A percentile compares a stretch with the other conserved stretches of the same genome.
Evolutionary conservation across 768 basidiomycete genomes (phyloP).

Genomic region (Tephrocybe sp.): DNA sequence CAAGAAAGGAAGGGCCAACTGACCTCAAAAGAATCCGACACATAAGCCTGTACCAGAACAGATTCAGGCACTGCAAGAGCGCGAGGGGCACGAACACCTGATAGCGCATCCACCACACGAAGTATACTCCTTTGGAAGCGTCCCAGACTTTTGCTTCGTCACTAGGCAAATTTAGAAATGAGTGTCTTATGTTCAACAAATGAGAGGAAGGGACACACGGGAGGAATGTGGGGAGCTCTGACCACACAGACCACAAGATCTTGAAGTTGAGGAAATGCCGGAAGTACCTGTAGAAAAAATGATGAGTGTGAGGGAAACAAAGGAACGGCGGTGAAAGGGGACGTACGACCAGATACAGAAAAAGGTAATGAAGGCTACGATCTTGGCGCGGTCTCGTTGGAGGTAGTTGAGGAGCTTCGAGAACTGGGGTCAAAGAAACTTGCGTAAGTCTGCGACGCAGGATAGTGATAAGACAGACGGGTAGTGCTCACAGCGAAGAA

Average conservation of each 20-base stretch:
- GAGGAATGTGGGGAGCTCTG: constrained; percentile 61
- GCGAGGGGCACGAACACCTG: constrained; percentile 78
- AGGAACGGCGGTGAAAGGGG: neutral
- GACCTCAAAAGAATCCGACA: constrained; percentile 74
- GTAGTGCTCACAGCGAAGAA: constrained; percentile 70
- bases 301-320: neutral
- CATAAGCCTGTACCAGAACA: constrained; percentile 94
- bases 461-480: neutral
- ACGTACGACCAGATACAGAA: constrained; percentile 61
- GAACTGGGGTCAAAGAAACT: constrained; percentile 40
- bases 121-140: constrained; percentile 64
- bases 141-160: constrained; percentile 56
- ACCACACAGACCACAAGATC: constrained; percentile 88
- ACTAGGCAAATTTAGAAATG: too few relatives aligned
- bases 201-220: constrained; percentile 53
- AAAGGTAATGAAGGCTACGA: constrained; percentile 63
- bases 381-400: constrained; percentile 61
- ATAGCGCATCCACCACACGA: constrained; percentile 77
- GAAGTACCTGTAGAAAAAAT: constrained; percentile 65
- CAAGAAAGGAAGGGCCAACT: constrained; percentile 24
- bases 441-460: neutral
- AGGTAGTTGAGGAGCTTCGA: constrained; percentile 92
- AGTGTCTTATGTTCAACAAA: too few relatives aligned
- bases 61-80: constrained; percentile 78
- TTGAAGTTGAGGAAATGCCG: constrained; percentile 87